Evolutionary conservation across 768 basidiomycete species (phyloP), one percentile per base, ranked within the genome.

Genomic region (Vishniacozyma victoriae): DNA sequence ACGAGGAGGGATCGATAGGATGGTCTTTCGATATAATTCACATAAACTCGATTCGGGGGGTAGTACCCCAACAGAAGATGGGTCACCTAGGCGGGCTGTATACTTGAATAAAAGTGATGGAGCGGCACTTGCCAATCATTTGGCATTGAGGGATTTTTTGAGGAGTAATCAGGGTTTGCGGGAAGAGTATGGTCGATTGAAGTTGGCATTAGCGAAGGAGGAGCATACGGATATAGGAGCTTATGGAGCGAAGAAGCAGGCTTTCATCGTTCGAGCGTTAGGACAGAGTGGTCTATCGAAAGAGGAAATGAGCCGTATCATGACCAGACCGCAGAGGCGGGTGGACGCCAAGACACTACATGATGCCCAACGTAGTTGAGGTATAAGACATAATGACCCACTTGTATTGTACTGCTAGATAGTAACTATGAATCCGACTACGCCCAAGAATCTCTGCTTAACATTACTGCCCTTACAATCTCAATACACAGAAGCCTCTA

Each of bases 11-110:
- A 35, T 33, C 27, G 47, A 54, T 24, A 18, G 52, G 15, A 23
- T 20, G 22, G 42, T 42, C 4, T 48, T 48, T 22, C 6, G 52
- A 31, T 54, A 38, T n/a, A 41, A 54, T 23, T 24, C 9, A n/a
- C 52, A 54, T 24, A 33, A 4, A 2, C 48, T 43, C 41, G 52
- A 54, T 40, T 16, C 22, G n/a, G 52, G 52, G 6, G 52, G 47
- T 13, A 18, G n/a, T 3, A 33, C 22, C 27, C 52, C 52, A 6
- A 54, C 52, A 11, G 52, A 54, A 44, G 52, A 54, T 26, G 52
- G 52, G 18, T 15, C 24, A 14, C 19, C 37, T 14, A 6, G 52
- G 20, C 7, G 52, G 33, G 23, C 22, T 7, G 48, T 54, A 4
- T 54, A 54, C 33, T 35, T 54, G 4, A 33, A 29, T 25, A 25